These are phyloP conservation scores for Simplicillium aogashimaense DNA, from an alignment of 2,329 filamentous ascomycete species.

Conservation along the genomic window DNA sequence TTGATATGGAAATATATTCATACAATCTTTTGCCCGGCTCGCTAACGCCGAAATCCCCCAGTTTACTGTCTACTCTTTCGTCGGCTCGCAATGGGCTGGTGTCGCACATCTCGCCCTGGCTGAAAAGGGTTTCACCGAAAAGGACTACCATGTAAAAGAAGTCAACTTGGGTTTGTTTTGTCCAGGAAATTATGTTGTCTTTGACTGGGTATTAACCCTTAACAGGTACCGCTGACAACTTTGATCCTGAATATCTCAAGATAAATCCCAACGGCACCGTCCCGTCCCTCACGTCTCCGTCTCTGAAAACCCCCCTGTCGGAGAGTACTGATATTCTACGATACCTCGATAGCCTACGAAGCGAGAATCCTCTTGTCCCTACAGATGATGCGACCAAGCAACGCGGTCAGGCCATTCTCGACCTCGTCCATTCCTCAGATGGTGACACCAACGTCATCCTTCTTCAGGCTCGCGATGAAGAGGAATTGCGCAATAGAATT, in stretches of 20 bases:
- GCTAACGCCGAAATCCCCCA: no score
- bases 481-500: constrained; percentile 6
- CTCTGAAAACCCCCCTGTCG: constrained; percentile 6
- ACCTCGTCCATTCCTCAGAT: constrained; percentile 8
- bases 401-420: constrained; percentile 6
- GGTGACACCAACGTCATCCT: constrained; percentile 10
- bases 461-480: constrained; percentile 5
- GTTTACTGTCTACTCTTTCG: constrained; percentile 10
- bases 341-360: constrained; percentile 6
- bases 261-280: constrained; percentile 11
- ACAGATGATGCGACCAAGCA: constrained; percentile 1
- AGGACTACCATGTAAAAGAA: constrained; percentile 8
- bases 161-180: constrained; percentile 6
- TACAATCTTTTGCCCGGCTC: no score
- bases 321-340: constrained; percentile 9
- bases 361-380: constrained; percentile 3
- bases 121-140: constrained; percentile 8
- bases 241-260: constrained; percentile 9
- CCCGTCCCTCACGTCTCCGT: constrained; percentile 8
- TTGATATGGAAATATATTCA: no score
- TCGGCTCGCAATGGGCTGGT: constrained; percentile 11
- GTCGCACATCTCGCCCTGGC: constrained; percentile 10
- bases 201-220: background rate
- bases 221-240: constrained; percentile 8
- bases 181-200: background rate